Evolutionary conservation across 768 basidiomycete genomes (phyloP).

Genomic region (Erythrobasidium yunnanense): DNA sequence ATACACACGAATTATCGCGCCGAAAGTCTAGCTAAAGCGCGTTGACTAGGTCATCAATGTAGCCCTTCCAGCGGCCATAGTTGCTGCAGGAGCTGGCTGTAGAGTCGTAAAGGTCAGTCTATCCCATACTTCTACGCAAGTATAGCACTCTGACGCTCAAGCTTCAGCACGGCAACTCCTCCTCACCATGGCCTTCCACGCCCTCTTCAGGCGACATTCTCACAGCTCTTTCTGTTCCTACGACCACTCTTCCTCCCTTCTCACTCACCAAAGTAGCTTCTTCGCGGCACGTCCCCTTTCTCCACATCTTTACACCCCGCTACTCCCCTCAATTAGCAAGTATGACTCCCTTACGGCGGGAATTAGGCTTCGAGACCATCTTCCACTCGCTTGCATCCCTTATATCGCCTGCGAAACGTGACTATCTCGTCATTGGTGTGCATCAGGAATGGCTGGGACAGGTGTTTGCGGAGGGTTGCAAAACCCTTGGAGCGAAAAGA

Average conservation of each 20-base stretch:
- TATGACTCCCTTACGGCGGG: constrained; percentile 70
- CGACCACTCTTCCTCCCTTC: constrained; percentile 52
- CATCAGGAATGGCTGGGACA: constrained; percentile 67
- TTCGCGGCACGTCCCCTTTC: constrained; percentile 57
- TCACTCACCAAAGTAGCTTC: constrained; percentile 47
- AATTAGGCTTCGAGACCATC: constrained; percentile 86
- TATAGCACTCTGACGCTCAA: background rate
- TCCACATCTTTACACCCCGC: constrained; percentile 85
- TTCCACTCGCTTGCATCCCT: constrained; percentile 92
- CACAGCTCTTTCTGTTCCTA: constrained; percentile 62
- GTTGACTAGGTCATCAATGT: constrained; percentile 63
- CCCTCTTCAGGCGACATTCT: constrained; percentile 91
- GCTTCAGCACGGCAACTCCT: constrained; percentile 61
- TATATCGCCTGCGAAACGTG: constrained; percentile 77
- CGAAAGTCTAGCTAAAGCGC: constrained; percentile 72
- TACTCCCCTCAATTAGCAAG: constrained; percentile 78
- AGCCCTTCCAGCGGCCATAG: constrained; percentile 82
- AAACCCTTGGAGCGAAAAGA: constrained; percentile 61
- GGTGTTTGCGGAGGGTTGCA: constrained; percentile 66
- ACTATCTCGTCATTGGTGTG: constrained; percentile 83
- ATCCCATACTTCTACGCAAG: background rate
- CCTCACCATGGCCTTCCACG: constrained; percentile 65
- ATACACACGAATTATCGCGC: constrained; percentile 75
- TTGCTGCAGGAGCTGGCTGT: constrained; percentile 87
- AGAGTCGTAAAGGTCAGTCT: constrained; percentile 72